Conservation (phyloP, 2,329 filamentous ascomycete genomes). For the Sporothrix sp. region DNA sequence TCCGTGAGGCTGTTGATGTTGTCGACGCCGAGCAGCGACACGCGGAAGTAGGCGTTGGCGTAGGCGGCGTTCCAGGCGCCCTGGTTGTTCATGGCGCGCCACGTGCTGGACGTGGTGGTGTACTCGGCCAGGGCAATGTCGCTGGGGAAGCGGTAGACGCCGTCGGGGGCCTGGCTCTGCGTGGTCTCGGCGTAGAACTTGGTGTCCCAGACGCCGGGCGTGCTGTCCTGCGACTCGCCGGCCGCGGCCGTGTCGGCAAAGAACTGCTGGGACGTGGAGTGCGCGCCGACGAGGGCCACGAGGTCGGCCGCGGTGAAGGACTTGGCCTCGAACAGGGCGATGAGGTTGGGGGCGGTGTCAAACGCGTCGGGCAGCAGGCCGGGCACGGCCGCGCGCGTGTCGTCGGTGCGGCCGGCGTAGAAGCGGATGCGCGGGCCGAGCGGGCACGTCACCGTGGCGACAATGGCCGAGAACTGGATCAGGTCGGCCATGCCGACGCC, state of each 20-base stretch:
- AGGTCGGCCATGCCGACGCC: slow-evolving; percentile 33
- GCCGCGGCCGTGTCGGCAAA: slow-evolving; percentile 32
- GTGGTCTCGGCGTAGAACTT: slow-evolving; percentile 37
- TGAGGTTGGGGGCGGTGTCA: slow-evolving; percentile 31
- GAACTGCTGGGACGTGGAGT: slow-evolving; percentile 39
- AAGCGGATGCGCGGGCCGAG: slow-evolving; percentile 39
- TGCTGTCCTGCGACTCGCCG: slow-evolving; percentile 36
- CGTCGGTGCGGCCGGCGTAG: slow-evolving; percentile 25
- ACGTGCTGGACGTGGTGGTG: slow-evolving; percentile 27
- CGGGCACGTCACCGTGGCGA: slow-evolving; percentile 40
- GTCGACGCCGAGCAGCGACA: slow-evolving; percentile 45
- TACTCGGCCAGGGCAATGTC: slow-evolving; percentile 32
- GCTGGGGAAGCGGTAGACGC: slow-evolving; percentile 31
- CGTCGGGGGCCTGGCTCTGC: slow-evolving; percentile 22
- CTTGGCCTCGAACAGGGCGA: slow-evolving; percentile 39
- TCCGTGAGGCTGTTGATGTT: slow-evolving; percentile 47
- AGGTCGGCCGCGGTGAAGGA: slow-evolving; percentile 41
- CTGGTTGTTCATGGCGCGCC: slow-evolving; percentile 28
- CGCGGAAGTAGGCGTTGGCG: slow-evolving; percentile 41
- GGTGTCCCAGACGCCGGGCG: slow-evolving; percentile 40
- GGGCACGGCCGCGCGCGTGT: neutral
- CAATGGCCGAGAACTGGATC: slow-evolving; percentile 32
- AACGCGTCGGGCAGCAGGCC: slow-evolving; percentile 36
- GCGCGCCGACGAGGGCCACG: slow-evolving; percentile 45
- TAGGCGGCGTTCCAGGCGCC: slow-evolving; percentile 39